These are phyloP conservation scores for Mycena rebaudengoi DNA, from an alignment of 768 basidiomycete genomes.

Conservation along the genomic window DNA sequence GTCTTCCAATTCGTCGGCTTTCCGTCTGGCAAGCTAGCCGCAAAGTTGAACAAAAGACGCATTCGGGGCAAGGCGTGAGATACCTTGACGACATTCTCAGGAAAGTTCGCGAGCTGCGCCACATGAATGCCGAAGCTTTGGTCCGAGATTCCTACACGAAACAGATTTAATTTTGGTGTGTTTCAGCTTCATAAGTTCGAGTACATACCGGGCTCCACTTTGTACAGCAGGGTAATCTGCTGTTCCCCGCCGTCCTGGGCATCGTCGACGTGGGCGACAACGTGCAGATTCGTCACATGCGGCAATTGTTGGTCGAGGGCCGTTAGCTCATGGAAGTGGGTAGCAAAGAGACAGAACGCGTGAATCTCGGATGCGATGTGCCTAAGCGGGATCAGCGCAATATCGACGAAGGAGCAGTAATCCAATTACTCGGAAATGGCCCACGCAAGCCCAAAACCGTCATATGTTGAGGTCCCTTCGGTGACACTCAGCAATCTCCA, in stretches of 20 bases:
- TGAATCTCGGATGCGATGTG: slow-evolving; percentile 93
- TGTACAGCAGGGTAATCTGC: slow-evolving; percentile 93
- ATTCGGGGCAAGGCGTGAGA: background rate
- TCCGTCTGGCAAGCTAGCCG: slow-evolving; percentile 86
- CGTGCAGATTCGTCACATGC: slow-evolving; percentile 94
- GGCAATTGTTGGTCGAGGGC: slow-evolving; percentile 85
- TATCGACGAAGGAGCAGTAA: background rate
- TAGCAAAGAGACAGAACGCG: slow-evolving; percentile 96
- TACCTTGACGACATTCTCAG: slow-evolving; percentile 91
- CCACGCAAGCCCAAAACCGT: slow-evolving; percentile 98
- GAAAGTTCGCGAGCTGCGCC: slow-evolving; percentile 97
- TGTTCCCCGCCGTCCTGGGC: slow-evolving; percentile 75
- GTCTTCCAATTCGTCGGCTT: slow-evolving; percentile 92
- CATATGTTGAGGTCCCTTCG: slow-evolving; percentile 92
- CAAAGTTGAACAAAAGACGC: background rate
- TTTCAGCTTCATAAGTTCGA: background rate
- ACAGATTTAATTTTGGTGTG: background rate
- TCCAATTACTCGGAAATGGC: slow-evolving; percentile 94
- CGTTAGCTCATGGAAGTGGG: slow-evolving; percentile 98
- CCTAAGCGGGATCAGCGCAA: slow-evolving; percentile 48
- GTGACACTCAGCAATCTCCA: slow-evolving; percentile 3
- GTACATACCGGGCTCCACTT: slow-evolving; percentile 85
- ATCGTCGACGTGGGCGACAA: slow-evolving; percentile 87
- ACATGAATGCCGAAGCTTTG: slow-evolving; percentile 99
- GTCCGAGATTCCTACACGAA: slow-evolving; percentile 83